Conservation (phyloP, 1,139 yeast genomes). For the Taphrina flavorubra region DNA sequence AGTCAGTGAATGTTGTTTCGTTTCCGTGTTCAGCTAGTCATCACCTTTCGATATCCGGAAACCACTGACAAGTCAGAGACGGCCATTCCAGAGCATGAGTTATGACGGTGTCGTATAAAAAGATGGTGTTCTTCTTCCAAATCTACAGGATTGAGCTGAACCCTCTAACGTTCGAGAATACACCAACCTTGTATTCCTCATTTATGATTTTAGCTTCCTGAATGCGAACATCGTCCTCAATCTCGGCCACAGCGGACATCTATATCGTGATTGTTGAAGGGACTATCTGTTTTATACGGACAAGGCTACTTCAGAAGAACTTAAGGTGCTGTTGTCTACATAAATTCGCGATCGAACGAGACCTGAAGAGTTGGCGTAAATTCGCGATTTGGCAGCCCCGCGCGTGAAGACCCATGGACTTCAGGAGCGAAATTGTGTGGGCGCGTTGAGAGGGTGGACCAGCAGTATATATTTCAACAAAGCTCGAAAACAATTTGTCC, state of each 20-base stretch:
- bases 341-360: no score
- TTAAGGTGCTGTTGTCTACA: no score
- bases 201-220: constrained; percentile 27
- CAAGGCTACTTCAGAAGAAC: no score
- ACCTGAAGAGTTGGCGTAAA: constrained; percentile 5
- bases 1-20: background rate
- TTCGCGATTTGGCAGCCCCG: constrained; percentile 14
- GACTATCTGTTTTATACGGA: no score
- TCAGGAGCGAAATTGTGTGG: background rate
- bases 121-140: constrained; percentile 95
- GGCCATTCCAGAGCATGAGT: constrained; percentile 73
- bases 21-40: background rate
- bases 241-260: constrained; percentile 9
- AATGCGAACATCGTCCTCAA: constrained; percentile 29
- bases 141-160: constrained; percentile 54
- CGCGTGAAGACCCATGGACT: background rate
- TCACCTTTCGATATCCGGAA: constrained; percentile 53
- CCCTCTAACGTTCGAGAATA: background rate
- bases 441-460: background rate
- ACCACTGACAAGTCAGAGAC: constrained; percentile 56
- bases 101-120: constrained; percentile 77
- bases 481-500: constrained; percentile 3
- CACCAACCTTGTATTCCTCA: constrained; percentile 33
- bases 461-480: background rate
- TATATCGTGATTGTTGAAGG: no score